Conservation (phyloP, 106 monocot species). For the Xerophyta viscosa region DNA sequence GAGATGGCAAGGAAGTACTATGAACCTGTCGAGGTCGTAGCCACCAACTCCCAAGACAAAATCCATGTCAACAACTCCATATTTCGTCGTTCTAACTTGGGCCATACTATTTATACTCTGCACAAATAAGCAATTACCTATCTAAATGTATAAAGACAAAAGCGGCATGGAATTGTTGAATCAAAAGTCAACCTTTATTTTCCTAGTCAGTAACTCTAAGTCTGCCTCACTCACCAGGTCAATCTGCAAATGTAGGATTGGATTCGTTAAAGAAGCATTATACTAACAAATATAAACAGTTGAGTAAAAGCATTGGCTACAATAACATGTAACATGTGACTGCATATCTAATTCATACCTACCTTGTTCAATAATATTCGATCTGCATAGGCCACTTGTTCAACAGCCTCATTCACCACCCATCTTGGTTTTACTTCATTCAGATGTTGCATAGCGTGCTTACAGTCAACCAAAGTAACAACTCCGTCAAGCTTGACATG, state of each 20-base stretch:
- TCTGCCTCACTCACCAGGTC: slow-evolving; percentile 72
- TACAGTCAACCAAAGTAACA: slow-evolving; percentile 93
- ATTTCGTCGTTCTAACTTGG: slow-evolving; percentile 64
- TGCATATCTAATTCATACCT: slow-evolving; percentile 1
- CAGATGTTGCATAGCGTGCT: slow-evolving; percentile 94
- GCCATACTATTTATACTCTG: slow-evolving; percentile 90
- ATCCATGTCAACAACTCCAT: slow-evolving; percentile 89
- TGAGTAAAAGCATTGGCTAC: too few relatives aligned
- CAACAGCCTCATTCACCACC: slow-evolving; percentile 94
- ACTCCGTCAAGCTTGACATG: slow-evolving; percentile 96
- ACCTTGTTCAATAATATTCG: slow-evolving; percentile 95
- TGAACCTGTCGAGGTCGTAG: slow-evolving; percentile 86
- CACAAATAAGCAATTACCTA: slow-evolving; percentile 13
- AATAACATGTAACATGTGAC: too few relatives aligned
- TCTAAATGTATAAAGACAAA: not conserved
- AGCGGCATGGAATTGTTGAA: too few relatives aligned
- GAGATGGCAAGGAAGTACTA: too few relatives aligned
- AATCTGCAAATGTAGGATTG: slow-evolving; percentile 35
- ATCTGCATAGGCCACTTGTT: slow-evolving; percentile 97
- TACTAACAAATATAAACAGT: too few relatives aligned
- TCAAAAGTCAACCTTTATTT: slow-evolving; percentile 43
- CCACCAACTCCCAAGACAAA: slow-evolving; percentile 96
- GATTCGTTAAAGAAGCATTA: too few relatives aligned
- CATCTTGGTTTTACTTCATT: slow-evolving; percentile 94
- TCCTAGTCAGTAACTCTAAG: slow-evolving; percentile 43